Evolutionary conservation across 2,329 filamentous ascomycete genomes (phyloP).

Genomic region (Aspergillus texensis): DNA sequence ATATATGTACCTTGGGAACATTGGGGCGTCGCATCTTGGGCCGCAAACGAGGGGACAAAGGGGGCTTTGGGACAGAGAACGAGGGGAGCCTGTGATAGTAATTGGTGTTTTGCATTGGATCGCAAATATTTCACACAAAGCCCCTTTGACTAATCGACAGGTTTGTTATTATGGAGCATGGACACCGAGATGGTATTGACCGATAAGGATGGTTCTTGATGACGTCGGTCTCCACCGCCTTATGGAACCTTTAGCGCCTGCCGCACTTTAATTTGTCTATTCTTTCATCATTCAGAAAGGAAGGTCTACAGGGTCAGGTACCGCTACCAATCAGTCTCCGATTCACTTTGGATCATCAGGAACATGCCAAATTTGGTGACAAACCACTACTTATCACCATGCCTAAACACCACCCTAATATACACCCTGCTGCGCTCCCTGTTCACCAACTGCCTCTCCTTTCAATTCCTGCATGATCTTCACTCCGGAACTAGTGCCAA

Average conservation of each 20-base stretch:
- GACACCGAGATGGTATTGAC: constrained; percentile 3
- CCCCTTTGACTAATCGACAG: neutral
- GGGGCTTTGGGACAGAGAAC: neutral
- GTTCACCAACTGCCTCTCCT: constrained; percentile 18
- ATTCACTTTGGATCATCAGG: neutral
- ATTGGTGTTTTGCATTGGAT: neutral
- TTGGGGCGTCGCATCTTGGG: constrained; percentile 14
- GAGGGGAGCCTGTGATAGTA: neutral
- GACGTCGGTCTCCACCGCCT: constrained; percentile 14
- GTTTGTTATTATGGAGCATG: neutral
- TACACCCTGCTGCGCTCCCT: neutral
- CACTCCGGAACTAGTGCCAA: constrained; percentile 60
- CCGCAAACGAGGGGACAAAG: neutral
- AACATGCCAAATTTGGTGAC: neutral
- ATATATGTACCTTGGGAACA: constrained; percentile 8
- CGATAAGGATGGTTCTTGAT: constrained; percentile 12
- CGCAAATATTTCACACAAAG: constrained; percentile 1
- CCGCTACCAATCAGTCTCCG: neutral
- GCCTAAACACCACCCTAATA: neutral
- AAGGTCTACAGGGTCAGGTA: neutral
- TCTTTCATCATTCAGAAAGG: neutral
- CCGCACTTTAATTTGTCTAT: constrained; percentile 5
- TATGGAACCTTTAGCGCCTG: neutral
- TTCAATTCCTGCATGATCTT: constrained; percentile 54
- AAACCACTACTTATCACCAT: neutral